A percentile compares a stretch with the other conserved stretches of the same genome.
These are phyloP conservation scores for Spathaspora passalidarum DNA, from an alignment of 805 yeast genomes.

Conservation along the genomic window DNA sequence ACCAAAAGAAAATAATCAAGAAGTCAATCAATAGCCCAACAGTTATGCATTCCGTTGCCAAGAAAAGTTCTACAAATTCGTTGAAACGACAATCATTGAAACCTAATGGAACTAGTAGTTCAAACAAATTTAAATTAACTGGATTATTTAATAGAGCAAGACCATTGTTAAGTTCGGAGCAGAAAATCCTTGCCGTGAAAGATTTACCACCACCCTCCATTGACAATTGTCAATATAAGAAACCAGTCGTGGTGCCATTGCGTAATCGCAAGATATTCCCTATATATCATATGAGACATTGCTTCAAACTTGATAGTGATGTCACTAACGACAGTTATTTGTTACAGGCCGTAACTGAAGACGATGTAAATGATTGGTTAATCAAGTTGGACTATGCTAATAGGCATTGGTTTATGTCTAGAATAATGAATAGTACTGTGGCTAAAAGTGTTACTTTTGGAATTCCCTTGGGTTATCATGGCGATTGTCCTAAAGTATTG, in stretches of 20 bases:
- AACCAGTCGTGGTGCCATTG: constrained; percentile 52
- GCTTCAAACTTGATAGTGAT: constrained; percentile 48
- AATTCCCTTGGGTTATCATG: constrained; percentile 64
- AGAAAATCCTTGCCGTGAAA: constrained; percentile 40
- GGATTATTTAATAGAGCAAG: constrained; percentile 56
- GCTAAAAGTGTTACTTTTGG: constrained; percentile 61
- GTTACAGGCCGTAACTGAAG: constrained; percentile 62
- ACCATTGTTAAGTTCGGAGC: constrained; percentile 59
- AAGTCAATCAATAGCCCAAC: not conserved
- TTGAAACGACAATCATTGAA: constrained; percentile 40
- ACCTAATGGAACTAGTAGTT: constrained; percentile 20
- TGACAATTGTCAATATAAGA: constrained; percentile 29
- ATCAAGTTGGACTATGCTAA: constrained; percentile 44
- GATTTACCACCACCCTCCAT: constrained; percentile 58
- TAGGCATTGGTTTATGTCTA: constrained; percentile 55
- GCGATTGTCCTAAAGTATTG: constrained; percentile 73
- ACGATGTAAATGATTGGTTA: constrained; percentile 76
- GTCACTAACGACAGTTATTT: constrained; percentile 50
- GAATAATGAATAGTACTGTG: constrained; percentile 18
- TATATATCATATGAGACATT: constrained; percentile 46
- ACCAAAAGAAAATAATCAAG: constrained; percentile 25
- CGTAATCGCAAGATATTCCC: constrained; percentile 48
- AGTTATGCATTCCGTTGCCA: constrained; percentile 9
- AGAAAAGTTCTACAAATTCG: constrained; percentile 27
- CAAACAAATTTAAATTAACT: constrained; percentile 49